Percentiles rank a stretch among this genome's conserved stretches.
phyloP scores from a whole-genome alignment of 148 eudicot genomes.

The Euryodendron excelsum region DNA sequence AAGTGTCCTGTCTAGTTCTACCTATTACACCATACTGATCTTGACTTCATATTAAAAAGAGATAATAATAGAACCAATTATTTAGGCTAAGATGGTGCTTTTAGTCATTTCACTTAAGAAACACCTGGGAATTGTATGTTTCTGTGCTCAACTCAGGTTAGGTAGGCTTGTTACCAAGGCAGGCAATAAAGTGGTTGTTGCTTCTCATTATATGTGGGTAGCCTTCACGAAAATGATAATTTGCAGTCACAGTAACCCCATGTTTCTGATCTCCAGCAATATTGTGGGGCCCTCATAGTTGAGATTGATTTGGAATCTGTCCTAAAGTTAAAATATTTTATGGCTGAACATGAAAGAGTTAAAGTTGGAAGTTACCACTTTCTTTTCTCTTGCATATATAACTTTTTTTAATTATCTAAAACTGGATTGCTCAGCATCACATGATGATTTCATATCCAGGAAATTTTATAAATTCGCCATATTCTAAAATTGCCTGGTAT shows the following conservation, averaged over 20 bases:
- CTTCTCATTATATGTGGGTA: neutral
- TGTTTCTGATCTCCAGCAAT: neutral
- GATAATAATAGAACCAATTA: neutral
- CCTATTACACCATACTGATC: neutral
- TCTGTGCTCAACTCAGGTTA: neutral
- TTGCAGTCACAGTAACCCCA: neutral
- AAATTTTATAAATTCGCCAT: neutral
- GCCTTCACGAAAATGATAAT: neutral
- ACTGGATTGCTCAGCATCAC: no score
- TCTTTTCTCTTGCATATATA: no score
- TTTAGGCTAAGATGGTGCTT: neutral
- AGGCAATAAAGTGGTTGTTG: neutral
- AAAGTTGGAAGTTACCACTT: no score
- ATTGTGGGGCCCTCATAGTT: neutral
- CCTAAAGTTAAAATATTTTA: neutral
- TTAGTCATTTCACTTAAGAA: neutral
- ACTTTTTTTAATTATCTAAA: no score
- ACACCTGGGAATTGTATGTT: neutral
- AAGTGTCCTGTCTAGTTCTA: neutral
- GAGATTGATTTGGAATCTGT: neutral
- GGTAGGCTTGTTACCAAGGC: neutral
- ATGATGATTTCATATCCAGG: no score
- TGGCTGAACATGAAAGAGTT: neutral
- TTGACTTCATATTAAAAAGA: neutral
- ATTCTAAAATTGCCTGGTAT: neutral